These are phyloP conservation scores for Boletus edulis DNA, from an alignment of 768 basidiomycete species.

Conservation along the genomic window DNA sequence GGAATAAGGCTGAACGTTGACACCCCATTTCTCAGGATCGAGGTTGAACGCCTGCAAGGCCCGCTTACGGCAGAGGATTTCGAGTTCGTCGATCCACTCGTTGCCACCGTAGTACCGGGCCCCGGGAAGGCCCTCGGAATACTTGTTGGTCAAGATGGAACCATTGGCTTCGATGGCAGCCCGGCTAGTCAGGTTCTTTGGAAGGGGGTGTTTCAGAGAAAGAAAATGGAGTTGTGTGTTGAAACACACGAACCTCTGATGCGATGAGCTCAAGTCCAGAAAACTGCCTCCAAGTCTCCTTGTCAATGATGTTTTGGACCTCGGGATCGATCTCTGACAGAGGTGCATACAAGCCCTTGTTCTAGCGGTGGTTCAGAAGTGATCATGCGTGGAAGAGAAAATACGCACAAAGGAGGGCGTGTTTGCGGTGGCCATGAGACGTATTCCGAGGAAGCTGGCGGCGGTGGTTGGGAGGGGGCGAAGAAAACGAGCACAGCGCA, in stretches of 20 bases:
- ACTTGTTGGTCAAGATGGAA: conserved; percentile 98
- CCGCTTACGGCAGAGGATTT: conserved; percentile 90
- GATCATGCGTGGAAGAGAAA: background rate
- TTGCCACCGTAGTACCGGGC: conserved; percentile 98
- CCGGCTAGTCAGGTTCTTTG: conserved; percentile 90
- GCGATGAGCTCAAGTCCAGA: conserved; percentile 98
- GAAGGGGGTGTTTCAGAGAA: background rate
- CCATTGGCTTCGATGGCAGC: conserved; percentile 99
- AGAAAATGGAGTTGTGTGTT: background rate
- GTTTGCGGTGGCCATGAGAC: conserved; percentile 58
- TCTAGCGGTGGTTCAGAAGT: conserved; percentile 46
- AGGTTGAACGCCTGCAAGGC: conserved; percentile 96
- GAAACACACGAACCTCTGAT: conserved; percentile 69
- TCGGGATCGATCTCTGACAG: conserved; percentile 91
- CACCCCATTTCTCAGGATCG: conserved; percentile 91
- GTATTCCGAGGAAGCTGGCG: conserved; percentile 16
- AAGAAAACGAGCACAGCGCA: conserved; percentile 27
- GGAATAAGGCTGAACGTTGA: conserved; percentile 99
- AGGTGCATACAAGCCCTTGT: conserved; percentile 86
- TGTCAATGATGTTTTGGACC: conserved; percentile 96
- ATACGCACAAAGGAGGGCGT: conserved; percentile 62
- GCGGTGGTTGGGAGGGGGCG: conserved; percentile 22
- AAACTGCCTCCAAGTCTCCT: conserved; percentile 98
- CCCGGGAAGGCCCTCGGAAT: conserved; percentile 98
- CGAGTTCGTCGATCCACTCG: conserved; percentile 96